phyloP scores from a whole-genome alignment of 805 yeast species.

The Hanseniaspora opuntiae region DNA sequence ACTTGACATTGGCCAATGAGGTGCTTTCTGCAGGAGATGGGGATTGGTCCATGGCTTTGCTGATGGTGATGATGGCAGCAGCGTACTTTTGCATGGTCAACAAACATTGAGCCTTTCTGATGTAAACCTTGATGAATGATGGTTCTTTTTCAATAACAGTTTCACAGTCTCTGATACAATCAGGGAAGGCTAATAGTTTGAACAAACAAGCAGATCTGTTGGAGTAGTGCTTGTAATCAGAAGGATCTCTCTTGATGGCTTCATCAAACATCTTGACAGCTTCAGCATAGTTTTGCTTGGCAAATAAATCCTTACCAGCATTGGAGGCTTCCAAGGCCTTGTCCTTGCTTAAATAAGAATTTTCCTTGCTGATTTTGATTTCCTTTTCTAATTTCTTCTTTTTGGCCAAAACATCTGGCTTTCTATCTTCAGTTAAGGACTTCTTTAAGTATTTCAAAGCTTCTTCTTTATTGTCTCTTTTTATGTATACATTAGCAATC shows the following conservation, averaged over 20 bases:
- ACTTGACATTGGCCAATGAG: constrained; percentile 31
- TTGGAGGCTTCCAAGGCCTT: constrained; percentile 92
- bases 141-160: constrained; percentile 81
- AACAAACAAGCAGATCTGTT: constrained; percentile 96
- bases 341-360: constrained; percentile 71
- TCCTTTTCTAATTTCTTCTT: constrained; percentile 79
- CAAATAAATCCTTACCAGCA: constrained; percentile 78
- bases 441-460: constrained; percentile 76
- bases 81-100: constrained; percentile 80
- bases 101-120: constrained; percentile 91
- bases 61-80: constrained; percentile 67
- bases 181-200: constrained; percentile 93
- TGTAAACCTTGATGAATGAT: constrained; percentile 79
- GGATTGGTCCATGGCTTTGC: constrained; percentile 65
- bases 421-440: constrained; percentile 92
- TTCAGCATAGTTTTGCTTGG: constrained; percentile 88
- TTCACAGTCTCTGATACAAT: constrained; percentile 85
- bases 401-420: constrained; percentile 81
- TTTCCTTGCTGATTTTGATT: constrained; percentile 62
- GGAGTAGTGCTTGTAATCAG: constrained; percentile 90
- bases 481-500: constrained; percentile 69
- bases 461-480: constrained; percentile 53
- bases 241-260: constrained; percentile 93
- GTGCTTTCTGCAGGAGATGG: constrained; percentile 14
- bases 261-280: constrained; percentile 92